A percentile compares a stretch with the other conserved stretches of the same genome.
Conservation (phyloP, 345 rosid species). For the Zanthoxylum bungeanum region DNA sequence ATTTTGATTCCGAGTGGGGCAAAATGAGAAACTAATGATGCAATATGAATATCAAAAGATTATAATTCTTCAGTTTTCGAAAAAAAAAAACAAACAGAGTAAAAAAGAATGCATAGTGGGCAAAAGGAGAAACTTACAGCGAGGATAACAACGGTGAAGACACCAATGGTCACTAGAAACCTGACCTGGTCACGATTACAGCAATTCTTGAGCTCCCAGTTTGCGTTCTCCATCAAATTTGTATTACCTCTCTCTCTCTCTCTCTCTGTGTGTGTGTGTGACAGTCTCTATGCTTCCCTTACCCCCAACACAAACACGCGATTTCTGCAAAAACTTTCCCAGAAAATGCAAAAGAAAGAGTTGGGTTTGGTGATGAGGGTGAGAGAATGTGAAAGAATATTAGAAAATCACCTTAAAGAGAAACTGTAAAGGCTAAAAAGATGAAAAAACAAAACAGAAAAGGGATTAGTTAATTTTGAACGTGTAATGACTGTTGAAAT, state of each 20-base stretch:
- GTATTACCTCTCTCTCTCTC: too few species aligned
- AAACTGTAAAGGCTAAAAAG: neutral
- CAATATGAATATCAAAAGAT: too few species aligned
- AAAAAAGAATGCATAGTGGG: neutral
- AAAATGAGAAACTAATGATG: too few species aligned
- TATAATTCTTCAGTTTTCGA: too few species aligned
- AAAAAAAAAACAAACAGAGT: conserved; percentile 8
- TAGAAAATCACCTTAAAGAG: neutral
- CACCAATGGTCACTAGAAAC: conserved; percentile 63
- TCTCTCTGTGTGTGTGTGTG: too few species aligned
- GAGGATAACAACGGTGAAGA: conserved; percentile 84
- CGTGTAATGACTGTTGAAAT: neutral
- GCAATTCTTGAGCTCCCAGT: conserved; percentile 88
- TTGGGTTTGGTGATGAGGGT: neutral
- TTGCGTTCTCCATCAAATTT: conserved; percentile 30
- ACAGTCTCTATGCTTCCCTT: too few species aligned
- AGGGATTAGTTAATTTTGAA: neutral
- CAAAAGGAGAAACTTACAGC: conserved; percentile 43
- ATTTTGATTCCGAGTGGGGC: too few species aligned
- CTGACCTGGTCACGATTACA: conserved; percentile 67
- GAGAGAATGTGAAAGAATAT: neutral
- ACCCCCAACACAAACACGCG: neutral
- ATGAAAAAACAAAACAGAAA: too few species aligned
- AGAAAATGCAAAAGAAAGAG: neutral
- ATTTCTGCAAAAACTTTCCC: neutral